phyloP scores from a whole-genome alignment of 1,139 yeast genomes.

The Suhomyces panamericanus region DNA sequence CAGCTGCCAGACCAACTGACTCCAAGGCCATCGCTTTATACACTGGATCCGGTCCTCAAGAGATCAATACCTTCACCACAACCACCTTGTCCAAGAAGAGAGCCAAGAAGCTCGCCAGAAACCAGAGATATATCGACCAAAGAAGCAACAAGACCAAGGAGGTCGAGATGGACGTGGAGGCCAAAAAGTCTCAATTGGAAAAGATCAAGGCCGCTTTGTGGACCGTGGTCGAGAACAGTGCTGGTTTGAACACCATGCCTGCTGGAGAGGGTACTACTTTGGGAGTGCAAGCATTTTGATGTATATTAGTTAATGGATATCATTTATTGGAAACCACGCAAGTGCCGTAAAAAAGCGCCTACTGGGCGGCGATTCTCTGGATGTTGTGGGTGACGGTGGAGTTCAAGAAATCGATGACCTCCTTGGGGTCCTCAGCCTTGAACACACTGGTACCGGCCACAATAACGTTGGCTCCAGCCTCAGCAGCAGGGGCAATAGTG shows the following conservation, averaged over 20 bases:
- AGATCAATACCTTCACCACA: slow-evolving; percentile 52
- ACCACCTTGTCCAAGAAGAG: slow-evolving; percentile 74
- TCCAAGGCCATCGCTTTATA: slow-evolving; percentile 68
- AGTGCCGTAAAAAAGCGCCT: neutral
- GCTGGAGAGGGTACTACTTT: slow-evolving; percentile 79
- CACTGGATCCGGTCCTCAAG: slow-evolving; percentile 39
- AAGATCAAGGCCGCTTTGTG: slow-evolving; percentile 67
- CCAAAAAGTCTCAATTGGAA: slow-evolving; percentile 38
- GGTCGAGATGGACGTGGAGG: slow-evolving; percentile 53
- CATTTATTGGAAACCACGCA: neutral
- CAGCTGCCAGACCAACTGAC: slow-evolving; percentile 48
- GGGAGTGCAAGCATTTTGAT: slow-evolving; percentile 63
- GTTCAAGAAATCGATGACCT: slow-evolving; percentile 69
- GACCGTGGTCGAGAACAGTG: slow-evolving; percentile 62
- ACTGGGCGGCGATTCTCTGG: slow-evolving; percentile 1
- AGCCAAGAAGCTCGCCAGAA: slow-evolving; percentile 79
- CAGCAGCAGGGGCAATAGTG: slow-evolving; percentile 81
- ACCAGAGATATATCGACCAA: slow-evolving; percentile 63
- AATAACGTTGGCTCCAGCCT: slow-evolving; percentile 95
- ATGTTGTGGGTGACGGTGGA: slow-evolving; percentile 44
- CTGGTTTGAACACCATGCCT: slow-evolving; percentile 40
- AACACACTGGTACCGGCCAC: slow-evolving; percentile 97
- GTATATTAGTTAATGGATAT: slow-evolving; percentile 14
- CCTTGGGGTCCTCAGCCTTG: slow-evolving; percentile 74
- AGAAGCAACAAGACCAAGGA: slow-evolving; percentile 50